A percentile compares a stretch with the other conserved stretches of the same genome.
Evolutionary conservation across 768 basidiomycete genomes (phyloP).

Genomic region (Boletus bicolor): DNA sequence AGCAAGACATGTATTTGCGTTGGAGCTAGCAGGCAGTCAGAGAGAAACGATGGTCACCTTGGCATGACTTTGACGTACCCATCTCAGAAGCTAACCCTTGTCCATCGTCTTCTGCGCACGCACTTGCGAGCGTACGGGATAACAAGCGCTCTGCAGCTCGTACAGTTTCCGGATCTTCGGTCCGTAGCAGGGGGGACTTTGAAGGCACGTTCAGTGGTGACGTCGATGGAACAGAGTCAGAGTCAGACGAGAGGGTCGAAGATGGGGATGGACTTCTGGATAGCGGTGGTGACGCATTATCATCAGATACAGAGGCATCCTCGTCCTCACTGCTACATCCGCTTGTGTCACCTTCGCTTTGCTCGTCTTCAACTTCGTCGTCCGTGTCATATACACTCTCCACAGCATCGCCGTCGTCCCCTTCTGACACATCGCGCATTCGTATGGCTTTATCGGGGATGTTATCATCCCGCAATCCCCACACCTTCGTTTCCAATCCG

Average conservation of each 20-base stretch:
- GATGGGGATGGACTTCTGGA: slow-evolving; percentile 25
- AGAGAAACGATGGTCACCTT: not conserved
- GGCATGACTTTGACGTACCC: slow-evolving; percentile 23
- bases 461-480: slow-evolving; percentile 23
- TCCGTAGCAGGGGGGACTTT: not conserved
- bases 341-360: slow-evolving; percentile 6
- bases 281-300: slow-evolving; percentile 12
- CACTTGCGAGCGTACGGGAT: slow-evolving; percentile 43
- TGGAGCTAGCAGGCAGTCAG: slow-evolving; percentile 33
- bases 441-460: slow-evolving; percentile 29
- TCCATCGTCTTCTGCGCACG: slow-evolving; percentile 40
- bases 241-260: slow-evolving; percentile 18
- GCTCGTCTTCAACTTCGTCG: slow-evolving; percentile 5
- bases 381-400: slow-evolving; percentile 4
- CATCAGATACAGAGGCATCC: slow-evolving; percentile 5
- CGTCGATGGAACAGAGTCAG: slow-evolving; percentile 23
- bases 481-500: slow-evolving; percentile 50
- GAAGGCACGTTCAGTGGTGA: slow-evolving; percentile 8
- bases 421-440: not conserved
- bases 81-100: slow-evolving; percentile 40
- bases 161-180: slow-evolving; percentile 35
- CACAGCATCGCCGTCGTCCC: not conserved
- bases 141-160: slow-evolving; percentile 40
- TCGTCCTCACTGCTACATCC: slow-evolving; percentile 1
- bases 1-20: slow-evolving; percentile 48